A percentile compares a stretch with the other conserved stretches of the same genome.
These are phyloP conservation scores for Anthracocystis walkeri DNA, from an alignment of 1,284 basidiomycete species.

Conservation along the genomic window DNA sequence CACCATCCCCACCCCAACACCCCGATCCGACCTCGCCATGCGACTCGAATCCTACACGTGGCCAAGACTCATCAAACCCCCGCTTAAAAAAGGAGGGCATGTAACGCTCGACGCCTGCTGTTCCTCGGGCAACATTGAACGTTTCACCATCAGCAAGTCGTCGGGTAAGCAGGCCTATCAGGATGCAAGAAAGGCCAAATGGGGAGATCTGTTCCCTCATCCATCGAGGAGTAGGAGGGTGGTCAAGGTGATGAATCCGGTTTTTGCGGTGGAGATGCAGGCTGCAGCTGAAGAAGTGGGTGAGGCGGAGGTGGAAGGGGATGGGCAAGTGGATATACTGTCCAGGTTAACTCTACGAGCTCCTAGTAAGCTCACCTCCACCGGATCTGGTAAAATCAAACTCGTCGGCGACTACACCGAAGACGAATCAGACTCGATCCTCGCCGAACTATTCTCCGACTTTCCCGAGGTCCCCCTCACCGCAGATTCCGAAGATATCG, in stretches of 20 bases:
- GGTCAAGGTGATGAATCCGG: slow-evolving; percentile 34
- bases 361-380: slow-evolving; percentile 17
- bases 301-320: slow-evolving; percentile 3
- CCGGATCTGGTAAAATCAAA: background rate
- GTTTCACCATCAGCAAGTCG: slow-evolving; percentile 88
- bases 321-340: slow-evolving; percentile 13
- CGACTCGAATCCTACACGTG: slow-evolving; percentile 72
- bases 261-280: slow-evolving; percentile 28
- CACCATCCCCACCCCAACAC: slow-evolving; percentile 4
- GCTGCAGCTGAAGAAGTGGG: background rate
- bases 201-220: slow-evolving; percentile 97
- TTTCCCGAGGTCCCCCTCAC: background rate
- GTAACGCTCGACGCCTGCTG: slow-evolving; percentile 92
- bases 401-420: slow-evolving; percentile 9
- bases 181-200: slow-evolving; percentile 89
- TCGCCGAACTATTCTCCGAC: slow-evolving; percentile 32
- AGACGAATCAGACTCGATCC: slow-evolving; percentile 30
- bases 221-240: slow-evolving; percentile 21
- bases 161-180: slow-evolving; percentile 94
- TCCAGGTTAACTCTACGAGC: slow-evolving; percentile 18
- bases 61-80: slow-evolving; percentile 90
- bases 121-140: slow-evolving; percentile 84
- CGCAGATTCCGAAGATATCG: too few relatives aligned
- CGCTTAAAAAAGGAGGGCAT: slow-evolving; percentile 91
- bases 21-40: slow-evolving; percentile 44